These are phyloP conservation scores for Camelina hispida DNA, from an alignment of 345 rosid species.

Conservation along the genomic window DNA sequence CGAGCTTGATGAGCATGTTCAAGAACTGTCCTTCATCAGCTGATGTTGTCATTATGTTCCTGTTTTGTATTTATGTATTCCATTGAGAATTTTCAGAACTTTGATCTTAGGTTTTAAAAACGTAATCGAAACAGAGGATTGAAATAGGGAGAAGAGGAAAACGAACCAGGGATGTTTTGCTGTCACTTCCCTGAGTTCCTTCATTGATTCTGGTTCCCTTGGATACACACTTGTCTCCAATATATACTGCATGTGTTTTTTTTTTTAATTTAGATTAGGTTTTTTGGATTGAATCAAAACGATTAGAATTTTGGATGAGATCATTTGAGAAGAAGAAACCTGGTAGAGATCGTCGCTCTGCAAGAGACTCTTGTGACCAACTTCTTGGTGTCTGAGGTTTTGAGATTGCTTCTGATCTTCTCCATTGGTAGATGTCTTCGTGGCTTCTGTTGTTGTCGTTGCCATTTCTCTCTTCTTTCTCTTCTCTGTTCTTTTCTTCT, in stretches of 20 bases:
- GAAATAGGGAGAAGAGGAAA: not conserved
- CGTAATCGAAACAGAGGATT: not conserved
- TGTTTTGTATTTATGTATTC: conserved; percentile 27
- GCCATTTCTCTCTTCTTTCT: conserved; percentile 30
- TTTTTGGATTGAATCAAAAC: not conserved
- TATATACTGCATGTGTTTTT: conserved; percentile 61
- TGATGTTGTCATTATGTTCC: conserved; percentile 98
- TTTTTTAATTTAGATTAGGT: not conserved
- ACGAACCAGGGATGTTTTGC: conserved; percentile 95
- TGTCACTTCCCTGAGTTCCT: conserved; percentile 90
- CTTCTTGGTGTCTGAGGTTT: conserved; percentile 78
- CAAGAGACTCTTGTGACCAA: conserved; percentile 94
- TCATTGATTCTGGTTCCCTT: conserved; percentile 93
- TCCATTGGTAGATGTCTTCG: conserved; percentile 56
- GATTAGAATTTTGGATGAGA: not conserved
- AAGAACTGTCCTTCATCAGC: conserved; percentile 98
- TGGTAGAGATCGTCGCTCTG: conserved; percentile 96
- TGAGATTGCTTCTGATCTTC: conserved; percentile 60
- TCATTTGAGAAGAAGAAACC: conserved; percentile 45
- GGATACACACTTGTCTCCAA: conserved; percentile 99
- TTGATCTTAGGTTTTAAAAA: not conserved
- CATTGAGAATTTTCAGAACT: not conserved
- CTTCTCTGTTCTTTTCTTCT: conserved; percentile 9
- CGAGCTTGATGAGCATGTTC: conserved; percentile 89
- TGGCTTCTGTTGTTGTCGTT: conserved; percentile 39